A percentile compares a stretch with the other conserved stretches of the same genome.
Conservation (phyloP, 352 stramenopile genomes). For the Elongisporangium senticosum region DNA sequence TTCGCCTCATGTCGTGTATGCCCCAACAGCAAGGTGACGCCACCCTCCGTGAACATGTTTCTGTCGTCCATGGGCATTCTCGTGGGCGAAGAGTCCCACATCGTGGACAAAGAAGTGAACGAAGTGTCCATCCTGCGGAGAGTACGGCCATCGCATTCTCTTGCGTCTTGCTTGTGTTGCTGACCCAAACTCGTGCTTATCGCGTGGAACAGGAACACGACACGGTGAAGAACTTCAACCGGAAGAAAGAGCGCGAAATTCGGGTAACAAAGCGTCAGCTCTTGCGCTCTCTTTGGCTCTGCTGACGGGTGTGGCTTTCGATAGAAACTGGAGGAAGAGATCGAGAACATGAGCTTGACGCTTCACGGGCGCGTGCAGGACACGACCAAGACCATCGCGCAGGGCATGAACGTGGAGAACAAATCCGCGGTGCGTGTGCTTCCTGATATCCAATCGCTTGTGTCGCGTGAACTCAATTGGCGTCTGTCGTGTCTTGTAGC, state of each 20-base stretch:
- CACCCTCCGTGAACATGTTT: conserved; percentile 65
- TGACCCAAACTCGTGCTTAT: not conserved
- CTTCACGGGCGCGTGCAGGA: conserved; percentile 59
- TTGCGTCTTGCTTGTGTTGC: not conserved
- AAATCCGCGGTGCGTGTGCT: conserved; percentile 58
- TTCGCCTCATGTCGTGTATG: not conserved
- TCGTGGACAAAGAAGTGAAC: conserved; percentile 78
- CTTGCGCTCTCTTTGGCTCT: not conserved
- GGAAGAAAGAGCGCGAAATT: conserved; percentile 67
- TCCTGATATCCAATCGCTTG: not conserved
- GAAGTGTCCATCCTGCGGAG: conserved; percentile 60
- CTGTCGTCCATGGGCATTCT: conserved; percentile 66
- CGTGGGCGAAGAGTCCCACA: conserved; percentile 69
- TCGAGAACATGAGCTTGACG: conserved; percentile 69
- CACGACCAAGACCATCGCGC: conserved; percentile 45
- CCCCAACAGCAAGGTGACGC: conserved; percentile 45
- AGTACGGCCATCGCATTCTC: conserved; percentile 16
- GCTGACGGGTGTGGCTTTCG: not conserved
- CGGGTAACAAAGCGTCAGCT: conserved; percentile 17
- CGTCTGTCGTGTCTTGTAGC: conserved; percentile 18
- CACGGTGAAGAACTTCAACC: conserved; percentile 57
- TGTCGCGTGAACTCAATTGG: not conserved
- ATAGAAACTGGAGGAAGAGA: conserved; percentile 67
- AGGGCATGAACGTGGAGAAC: conserved; percentile 70
- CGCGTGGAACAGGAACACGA: conserved; percentile 48